These are phyloP conservation scores for Candida bentonensis DNA, from an alignment of 805 yeast genomes.

Conservation along the genomic window DNA sequence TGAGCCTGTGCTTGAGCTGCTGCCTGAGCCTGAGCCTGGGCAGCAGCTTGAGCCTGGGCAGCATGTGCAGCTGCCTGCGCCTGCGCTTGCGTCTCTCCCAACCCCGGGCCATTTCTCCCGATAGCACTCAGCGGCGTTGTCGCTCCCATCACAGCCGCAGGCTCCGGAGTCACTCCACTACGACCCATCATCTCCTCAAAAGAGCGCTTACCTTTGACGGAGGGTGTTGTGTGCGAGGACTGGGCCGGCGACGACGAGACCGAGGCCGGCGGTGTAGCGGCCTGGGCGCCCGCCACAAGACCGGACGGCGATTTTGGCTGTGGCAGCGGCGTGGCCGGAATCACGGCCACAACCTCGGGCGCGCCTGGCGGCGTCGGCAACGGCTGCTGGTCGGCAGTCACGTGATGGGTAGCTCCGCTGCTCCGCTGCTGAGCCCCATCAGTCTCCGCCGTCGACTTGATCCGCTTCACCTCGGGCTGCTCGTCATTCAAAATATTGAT, in stretches of 20 bases:
- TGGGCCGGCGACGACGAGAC: not conserved
- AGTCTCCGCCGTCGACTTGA: too few species aligned
- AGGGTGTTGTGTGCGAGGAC: not conserved
- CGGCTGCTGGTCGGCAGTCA: too few species aligned
- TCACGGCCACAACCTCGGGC: too few species aligned
- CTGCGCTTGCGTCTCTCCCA: conserved; percentile 8
- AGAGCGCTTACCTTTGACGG: not conserved
- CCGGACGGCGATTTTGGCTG: not conserved
- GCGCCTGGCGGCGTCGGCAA: not conserved
- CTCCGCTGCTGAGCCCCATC: not conserved
- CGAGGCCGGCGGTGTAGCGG: not conserved
- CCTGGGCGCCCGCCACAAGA: not conserved
- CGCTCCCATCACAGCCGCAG: not conserved
- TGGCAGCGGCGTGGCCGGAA: too few species aligned
- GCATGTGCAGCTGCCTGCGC: conserved; percentile 12
- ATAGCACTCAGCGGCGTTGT: not conserved
- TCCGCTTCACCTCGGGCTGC: not conserved
- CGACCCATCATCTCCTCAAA: not conserved
- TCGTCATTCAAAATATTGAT: conserved; percentile 11
- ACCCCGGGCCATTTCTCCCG: too few species aligned
- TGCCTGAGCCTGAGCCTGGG: conserved; percentile 9
- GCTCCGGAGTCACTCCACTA: not conserved
- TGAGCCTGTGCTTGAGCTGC: conserved; percentile 5
- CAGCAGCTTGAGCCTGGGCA: conserved; percentile 9
- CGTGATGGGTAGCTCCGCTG: not conserved